phyloP scores from a whole-genome alignment of 148 eudicot genomes.

The Camellia lanceoleosa region DNA sequence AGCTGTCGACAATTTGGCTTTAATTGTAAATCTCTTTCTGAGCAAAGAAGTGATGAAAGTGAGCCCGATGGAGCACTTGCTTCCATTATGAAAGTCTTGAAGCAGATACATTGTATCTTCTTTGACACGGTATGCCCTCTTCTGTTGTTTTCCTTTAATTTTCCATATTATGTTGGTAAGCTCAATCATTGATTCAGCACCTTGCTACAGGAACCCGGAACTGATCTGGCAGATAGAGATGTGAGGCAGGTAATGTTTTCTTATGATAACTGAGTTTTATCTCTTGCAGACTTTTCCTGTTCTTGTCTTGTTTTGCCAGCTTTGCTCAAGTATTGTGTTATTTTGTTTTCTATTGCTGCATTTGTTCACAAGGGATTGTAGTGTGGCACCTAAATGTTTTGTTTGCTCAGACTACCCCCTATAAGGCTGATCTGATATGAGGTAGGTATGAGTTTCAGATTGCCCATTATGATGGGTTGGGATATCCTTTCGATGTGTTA shows the following conservation, averaged over 20 bases:
- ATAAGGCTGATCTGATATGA: background rate
- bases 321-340: background rate
- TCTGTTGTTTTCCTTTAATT: conserved; percentile 13
- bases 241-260: conserved; percentile 60
- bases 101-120: conserved; percentile 58
- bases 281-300: background rate
- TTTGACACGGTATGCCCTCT: conserved; percentile 56
- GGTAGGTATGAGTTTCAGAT: background rate
- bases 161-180: background rate
- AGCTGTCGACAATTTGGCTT: conserved; percentile 73
- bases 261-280: background rate
- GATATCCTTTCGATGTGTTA: background rate
- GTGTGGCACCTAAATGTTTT: background rate
- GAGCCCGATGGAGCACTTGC: conserved; percentile 90
- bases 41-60: conserved; percentile 74
- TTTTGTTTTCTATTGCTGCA: background rate
- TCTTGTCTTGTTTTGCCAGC: background rate
- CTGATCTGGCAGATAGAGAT: conserved; percentile 50
- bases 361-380: background rate
- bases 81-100: conserved; percentile 62
- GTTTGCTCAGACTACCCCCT: background rate
- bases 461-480: background rate
- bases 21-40: conserved; percentile 59
- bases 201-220: conserved; percentile 40
- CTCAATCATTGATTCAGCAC: background rate